Base-by-base conservation (phyloP, 306 rosid genomes). In the Casuarina glauca region DNA sequence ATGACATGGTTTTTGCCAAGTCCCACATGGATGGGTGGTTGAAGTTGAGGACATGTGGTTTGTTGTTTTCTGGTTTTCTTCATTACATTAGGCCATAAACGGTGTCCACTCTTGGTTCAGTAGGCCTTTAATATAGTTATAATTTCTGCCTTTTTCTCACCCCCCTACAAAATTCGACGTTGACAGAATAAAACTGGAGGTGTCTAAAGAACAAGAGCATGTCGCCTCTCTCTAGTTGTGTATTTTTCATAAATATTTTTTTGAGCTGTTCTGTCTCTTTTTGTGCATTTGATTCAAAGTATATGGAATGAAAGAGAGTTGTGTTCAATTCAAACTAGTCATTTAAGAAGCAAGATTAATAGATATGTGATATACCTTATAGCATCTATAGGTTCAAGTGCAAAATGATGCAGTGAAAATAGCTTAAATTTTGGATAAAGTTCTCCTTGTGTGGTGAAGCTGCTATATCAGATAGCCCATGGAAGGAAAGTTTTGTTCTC, bases 111-210 rank as follows among this genome's bases (percentile, higher is more conserved):
- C 41, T 72, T 36, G 4, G 60, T 55, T 82, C 12, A 70, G 26
- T 42, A 8, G 16, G 52, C 38, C 84, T 63, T 38, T 62, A 39
- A 51, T 52, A 53, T 81, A 41, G 20, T 43, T 60, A 26, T 4
- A 62, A 36, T 36, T 32, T 62, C n/a, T 38, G 19, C 6, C 6
- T 38, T 62, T 7, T 62, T 60, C 9, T 62, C 45, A 16, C 69
- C 69, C 19, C 19, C 35, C 6, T 55, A 54, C 5, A 17, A 50
- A 9, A 2, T 51, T 51, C 2, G 13, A 51, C 3, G 15, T 11
- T 16, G 4, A 55, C 0, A 19, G 8, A 5, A 2, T 19, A 55
- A 55, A 55, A 7, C 38, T 55, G 62, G 36, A 63, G 26, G 7
- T 54, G 60, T 54, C 35, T 17, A 55, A 9, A 55, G 20, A 8